phyloP scores from a whole-genome alignment of 345 rosid species.

The Brassica cretica region DNA sequence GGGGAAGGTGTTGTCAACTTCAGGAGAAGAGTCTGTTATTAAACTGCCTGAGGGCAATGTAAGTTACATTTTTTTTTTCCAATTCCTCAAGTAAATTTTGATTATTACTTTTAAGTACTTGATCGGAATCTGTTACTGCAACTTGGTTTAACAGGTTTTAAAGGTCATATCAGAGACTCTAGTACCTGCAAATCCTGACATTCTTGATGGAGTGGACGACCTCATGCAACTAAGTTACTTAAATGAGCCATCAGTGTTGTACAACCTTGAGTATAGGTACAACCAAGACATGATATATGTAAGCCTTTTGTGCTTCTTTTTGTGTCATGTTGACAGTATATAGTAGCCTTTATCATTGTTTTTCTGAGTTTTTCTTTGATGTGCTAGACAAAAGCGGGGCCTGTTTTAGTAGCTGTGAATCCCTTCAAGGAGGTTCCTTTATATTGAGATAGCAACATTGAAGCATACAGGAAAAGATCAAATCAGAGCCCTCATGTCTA shows the following conservation, averaged over 20 bases:
- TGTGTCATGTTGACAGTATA: conserved; percentile 14
- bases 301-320: conserved; percentile 40
- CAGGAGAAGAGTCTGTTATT: conserved; percentile 64
- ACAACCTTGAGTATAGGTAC: conserved; percentile 79
- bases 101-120: conserved; percentile 6
- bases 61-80: conserved; percentile 39
- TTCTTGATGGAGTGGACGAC: conserved; percentile 82
- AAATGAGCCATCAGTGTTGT: conserved; percentile 89
- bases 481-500: conserved; percentile 73
- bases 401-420: conserved; percentile 79
- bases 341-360: conserved; percentile 10
- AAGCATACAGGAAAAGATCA: conserved; percentile 53
- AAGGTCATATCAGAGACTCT: conserved; percentile 60
- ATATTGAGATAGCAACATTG: conserved; percentile 56
- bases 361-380: conserved; percentile 21
- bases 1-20: conserved; percentile 67
- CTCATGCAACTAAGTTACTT: conserved; percentile 89
- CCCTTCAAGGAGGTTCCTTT: conserved; percentile 71
- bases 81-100: conserved; percentile 7
- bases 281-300: conserved; percentile 78
- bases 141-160: conserved; percentile 52
- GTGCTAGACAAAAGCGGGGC: conserved; percentile 85
- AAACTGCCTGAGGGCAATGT: conserved; percentile 69
- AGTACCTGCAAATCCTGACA: conserved; percentile 88
- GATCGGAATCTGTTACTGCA: background rate